Evolutionary conservation across 192 early-diverging fungal genomes (phyloP).

Genomic region (Coemansia sp.): DNA sequence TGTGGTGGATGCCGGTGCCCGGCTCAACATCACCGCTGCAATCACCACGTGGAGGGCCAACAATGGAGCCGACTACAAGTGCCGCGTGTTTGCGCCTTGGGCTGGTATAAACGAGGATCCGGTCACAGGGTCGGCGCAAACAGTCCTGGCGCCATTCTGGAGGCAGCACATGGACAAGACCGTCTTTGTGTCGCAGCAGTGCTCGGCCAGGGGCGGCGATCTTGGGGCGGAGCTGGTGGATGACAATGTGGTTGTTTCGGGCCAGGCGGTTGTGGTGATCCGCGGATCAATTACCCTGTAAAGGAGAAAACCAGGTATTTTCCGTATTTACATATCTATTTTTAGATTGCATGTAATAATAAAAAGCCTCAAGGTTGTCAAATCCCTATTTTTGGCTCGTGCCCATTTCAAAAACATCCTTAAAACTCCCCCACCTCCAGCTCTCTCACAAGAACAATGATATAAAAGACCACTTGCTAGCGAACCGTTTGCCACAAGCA

Average conservation of each 20-base stretch:
- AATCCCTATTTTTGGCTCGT: no score
- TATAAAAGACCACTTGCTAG: no score
- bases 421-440: no score
- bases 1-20: constrained; percentile 11
- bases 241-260: constrained; percentile 13
- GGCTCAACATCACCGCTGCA: neutral
- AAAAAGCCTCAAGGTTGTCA: no score
- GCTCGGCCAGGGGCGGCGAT: constrained; percentile 21
- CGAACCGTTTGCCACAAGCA: no score
- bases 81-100: constrained; percentile 44
- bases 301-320: neutral
- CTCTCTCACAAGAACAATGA: no score
- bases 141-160: constrained; percentile 45
- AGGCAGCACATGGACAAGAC: constrained; percentile 4
- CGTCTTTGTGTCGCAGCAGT: constrained; percentile 19
- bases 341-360: no score
- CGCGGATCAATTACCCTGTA: constrained; percentile 13
- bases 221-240: constrained; percentile 2
- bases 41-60: constrained; percentile 5
- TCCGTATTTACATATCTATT: no score
- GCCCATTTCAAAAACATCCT: no score
- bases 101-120: constrained; percentile 49
- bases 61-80: constrained; percentile 19
- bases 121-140: constrained; percentile 40
- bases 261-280: constrained; percentile 20